phyloP scores from a whole-genome alignment of 1,284 basidiomycete species.

The Ustilago vetiveriae region DNA sequence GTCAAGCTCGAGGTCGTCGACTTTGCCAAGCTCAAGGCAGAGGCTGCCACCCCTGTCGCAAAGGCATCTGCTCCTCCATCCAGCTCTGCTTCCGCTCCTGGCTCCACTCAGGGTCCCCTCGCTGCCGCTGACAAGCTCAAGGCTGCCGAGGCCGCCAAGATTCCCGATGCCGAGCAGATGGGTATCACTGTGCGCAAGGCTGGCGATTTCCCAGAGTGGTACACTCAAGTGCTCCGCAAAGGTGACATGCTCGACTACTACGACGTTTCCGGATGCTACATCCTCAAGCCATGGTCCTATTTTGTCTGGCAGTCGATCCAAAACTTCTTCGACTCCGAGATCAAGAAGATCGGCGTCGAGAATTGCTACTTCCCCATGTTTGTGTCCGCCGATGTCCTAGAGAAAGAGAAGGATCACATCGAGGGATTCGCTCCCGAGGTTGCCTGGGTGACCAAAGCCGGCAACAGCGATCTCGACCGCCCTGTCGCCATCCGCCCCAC shows the following conservation, averaged over 20 bases:
- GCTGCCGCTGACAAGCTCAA: conserved; percentile 40
- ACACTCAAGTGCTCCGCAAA: conserved; percentile 86
- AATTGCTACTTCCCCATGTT: conserved; percentile 99
- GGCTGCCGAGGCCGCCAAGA: conserved; percentile 55
- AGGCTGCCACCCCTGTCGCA: conserved; percentile 43
- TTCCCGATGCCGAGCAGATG: conserved; percentile 64
- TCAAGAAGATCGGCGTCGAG: conserved; percentile 93
- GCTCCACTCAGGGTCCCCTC: conserved; percentile 43
- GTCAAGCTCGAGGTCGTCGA: conserved; percentile 59
- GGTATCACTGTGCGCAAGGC: conserved; percentile 66
- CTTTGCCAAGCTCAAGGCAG: conserved; percentile 53
- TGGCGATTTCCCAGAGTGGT: conserved; percentile 66
- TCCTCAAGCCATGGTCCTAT: conserved; percentile 96
- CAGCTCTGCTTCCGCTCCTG: conserved; percentile 37
- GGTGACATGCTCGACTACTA: conserved; percentile 99
- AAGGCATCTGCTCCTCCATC: conserved; percentile 32
- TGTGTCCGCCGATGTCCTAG: conserved; percentile 88
- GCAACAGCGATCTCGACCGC: conserved; percentile 91
- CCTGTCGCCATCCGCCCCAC: conserved; percentile 98
- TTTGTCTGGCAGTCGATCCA: conserved; percentile 97
- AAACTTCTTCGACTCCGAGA: conserved; percentile 71
- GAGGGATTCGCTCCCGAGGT: conserved; percentile 99
- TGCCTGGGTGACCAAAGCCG: conserved; percentile 97
- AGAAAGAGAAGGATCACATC: conserved; percentile 97
- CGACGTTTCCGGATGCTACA: conserved; percentile 97